Evolutionary conservation across 2,329 filamentous ascomycete genomes (phyloP).

Genomic region (Tolypocladium cylindrosporum): DNA sequence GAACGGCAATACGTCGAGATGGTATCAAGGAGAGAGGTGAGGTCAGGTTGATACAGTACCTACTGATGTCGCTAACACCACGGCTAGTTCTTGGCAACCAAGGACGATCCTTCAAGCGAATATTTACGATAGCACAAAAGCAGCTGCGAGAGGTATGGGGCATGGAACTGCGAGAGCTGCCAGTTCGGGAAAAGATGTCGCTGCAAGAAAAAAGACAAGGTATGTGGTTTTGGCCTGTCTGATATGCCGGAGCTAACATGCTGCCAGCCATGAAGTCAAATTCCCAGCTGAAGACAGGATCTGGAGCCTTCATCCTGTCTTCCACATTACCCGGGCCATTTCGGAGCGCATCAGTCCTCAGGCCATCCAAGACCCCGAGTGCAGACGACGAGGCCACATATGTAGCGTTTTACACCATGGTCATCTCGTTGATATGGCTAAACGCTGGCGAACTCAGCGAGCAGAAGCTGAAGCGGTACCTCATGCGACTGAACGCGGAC

Average conservation of each 20-base stretch:
- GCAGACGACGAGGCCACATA: constrained; percentile 67
- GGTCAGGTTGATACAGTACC: accelerated
- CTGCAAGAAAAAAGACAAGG: constrained; percentile 69
- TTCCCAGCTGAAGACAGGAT: constrained; percentile 42
- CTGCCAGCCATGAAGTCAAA: constrained; percentile 31
- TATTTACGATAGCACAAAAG: constrained; percentile 69
- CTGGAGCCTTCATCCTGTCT: constrained; percentile 67
- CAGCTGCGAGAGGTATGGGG: constrained; percentile 67
- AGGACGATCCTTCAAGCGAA: constrained; percentile 59
- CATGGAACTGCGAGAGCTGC: constrained; percentile 86
- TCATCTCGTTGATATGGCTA: constrained; percentile 69
- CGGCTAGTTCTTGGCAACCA: constrained; percentile 60
- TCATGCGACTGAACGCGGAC: constrained; percentile 66
- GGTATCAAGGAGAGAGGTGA: constrained; percentile 55
- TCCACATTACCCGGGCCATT: constrained; percentile 62
- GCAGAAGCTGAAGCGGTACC: constrained; percentile 65
- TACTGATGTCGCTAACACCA: constrained; percentile 3
- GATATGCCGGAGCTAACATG: constrained; percentile 4
- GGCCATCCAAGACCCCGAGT: constrained; percentile 57
- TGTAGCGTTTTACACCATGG: constrained; percentile 67
- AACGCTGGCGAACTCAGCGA: constrained; percentile 67
- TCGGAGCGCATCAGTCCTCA: constrained; percentile 55
- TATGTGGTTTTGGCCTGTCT: constrained; percentile 16
- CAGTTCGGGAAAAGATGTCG: constrained; percentile 69
- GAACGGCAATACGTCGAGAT: constrained; percentile 48